Conservation (phyloP, 192 early-diverging fungal species). For the Dissophora globulifera region DNA sequence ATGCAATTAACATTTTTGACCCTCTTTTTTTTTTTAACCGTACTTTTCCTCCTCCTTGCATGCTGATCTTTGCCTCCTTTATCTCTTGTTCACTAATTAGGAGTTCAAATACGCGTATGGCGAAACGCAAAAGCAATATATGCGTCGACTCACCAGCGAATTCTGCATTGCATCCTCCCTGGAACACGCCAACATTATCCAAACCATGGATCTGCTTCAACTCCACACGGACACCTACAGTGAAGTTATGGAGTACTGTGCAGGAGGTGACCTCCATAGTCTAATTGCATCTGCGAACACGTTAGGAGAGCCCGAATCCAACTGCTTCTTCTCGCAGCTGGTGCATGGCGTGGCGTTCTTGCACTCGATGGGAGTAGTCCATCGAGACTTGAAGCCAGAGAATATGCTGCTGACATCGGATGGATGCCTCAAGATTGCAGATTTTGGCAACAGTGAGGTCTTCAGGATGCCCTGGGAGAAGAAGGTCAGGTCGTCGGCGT, state of each 20-base stretch:
- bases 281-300: slow-evolving; percentile 71
- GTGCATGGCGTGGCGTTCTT: slow-evolving; percentile 80
- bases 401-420: slow-evolving; percentile 76
- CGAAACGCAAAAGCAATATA: slow-evolving; percentile 62
- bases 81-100: slow-evolving; percentile 46
- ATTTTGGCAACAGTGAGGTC: slow-evolving; percentile 85
- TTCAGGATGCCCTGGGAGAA: slow-evolving; percentile 81
- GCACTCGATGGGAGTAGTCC: slow-evolving; percentile 84
- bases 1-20: too few species aligned
- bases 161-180: slow-evolving; percentile 87
- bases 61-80: not conserved
- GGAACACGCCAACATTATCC: slow-evolving; percentile 80
- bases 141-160: slow-evolving; percentile 70
- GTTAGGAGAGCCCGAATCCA: slow-evolving; percentile 60
- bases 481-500: slow-evolving; percentile 64
- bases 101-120: slow-evolving; percentile 83
- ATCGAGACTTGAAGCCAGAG: slow-evolving; percentile 87
- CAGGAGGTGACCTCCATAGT: slow-evolving; percentile 82
- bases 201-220: slow-evolving; percentile 81
- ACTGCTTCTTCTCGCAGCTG: slow-evolving; percentile 82
- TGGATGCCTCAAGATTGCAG: slow-evolving; percentile 85
- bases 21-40: too few species aligned
- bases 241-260: slow-evolving; percentile 90
- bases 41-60: too few species aligned
- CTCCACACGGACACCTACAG: slow-evolving; percentile 72